Percentiles rank a stretch among this genome's conserved stretches.
These are phyloP conservation scores for Citrus sp. DNA, from an alignment of 345 rosid genomes.

Conservation along the genomic window DNA sequence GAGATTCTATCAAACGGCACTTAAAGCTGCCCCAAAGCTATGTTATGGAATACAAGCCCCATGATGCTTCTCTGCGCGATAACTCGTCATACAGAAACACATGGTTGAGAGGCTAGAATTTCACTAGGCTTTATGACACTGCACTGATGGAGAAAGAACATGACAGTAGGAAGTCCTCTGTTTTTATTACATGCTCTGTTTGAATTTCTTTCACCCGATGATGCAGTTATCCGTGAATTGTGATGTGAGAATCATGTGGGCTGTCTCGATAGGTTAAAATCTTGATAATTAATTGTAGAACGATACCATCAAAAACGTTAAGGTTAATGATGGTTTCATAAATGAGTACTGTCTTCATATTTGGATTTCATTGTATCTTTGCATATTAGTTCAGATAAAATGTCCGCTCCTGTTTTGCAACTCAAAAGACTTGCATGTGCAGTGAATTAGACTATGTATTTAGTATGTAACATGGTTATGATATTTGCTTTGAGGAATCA, in stretches of 20 bases:
- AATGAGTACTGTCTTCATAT: not conserved
- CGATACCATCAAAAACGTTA: not conserved
- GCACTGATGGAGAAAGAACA: not conserved
- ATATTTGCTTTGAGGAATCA: not conserved
- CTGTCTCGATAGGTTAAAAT: not conserved
- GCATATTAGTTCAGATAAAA: not conserved
- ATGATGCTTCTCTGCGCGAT: conserved; percentile 88
- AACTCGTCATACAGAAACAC: conserved; percentile 91
- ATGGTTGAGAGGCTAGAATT: conserved; percentile 83
- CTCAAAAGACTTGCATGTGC: not conserved
- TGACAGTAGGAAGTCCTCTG: not conserved
- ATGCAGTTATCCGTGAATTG: not conserved
- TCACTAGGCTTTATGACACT: not conserved
- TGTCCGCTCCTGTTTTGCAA: not conserved
- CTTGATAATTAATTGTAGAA: not conserved
- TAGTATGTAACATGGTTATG: too few species aligned
- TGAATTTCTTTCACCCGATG: not conserved
- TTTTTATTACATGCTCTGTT: not conserved
- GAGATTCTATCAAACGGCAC: conserved; percentile 85
- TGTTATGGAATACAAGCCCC: conserved; percentile 98
- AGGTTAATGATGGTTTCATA: not conserved
- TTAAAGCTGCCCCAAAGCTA: conserved; percentile 86
- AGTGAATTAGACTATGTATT: not conserved
- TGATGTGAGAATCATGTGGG: conserved; percentile 5
- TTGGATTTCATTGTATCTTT: not conserved